A percentile compares a stretch with the other conserved stretches of the same genome.
These are phyloP conservation scores for Trapa incisa DNA, from an alignment of 345 rosid genomes.

Conservation along the genomic window DNA sequence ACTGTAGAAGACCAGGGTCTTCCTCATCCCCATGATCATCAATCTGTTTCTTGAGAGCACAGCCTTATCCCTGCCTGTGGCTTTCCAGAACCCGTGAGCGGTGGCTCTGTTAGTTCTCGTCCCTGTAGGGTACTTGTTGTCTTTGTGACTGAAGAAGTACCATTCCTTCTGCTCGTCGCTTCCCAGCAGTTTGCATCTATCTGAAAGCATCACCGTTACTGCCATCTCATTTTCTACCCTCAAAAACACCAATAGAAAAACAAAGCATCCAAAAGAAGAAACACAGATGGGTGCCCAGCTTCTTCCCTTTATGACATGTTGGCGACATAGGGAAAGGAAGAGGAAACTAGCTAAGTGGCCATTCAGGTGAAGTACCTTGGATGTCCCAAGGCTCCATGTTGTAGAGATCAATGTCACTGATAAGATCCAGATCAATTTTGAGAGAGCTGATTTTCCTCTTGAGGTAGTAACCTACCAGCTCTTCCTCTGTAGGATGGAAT, in stretches of 20 bases:
- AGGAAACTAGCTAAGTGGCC: not conserved
- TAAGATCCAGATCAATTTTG: conserved; percentile 59
- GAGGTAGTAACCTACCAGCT: conserved; percentile 86
- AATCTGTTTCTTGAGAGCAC: conserved; percentile 3
- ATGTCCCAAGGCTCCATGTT: conserved; percentile 98
- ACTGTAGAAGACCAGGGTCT: conserved; percentile 11
- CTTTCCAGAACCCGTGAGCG: conserved; percentile 11
- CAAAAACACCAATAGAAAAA: not conserved
- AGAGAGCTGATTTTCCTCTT: conserved; percentile 56
- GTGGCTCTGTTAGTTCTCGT: conserved; percentile 10
- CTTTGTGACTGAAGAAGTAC: conserved; percentile 14
- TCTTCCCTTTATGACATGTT: too few relatives aligned
- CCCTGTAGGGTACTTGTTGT: conserved; percentile 12
- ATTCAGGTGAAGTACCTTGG: conserved; percentile 29
- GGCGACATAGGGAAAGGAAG: not conserved
- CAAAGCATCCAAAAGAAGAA: too few relatives aligned
- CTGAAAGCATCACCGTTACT: not conserved
- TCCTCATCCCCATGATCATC: conserved; percentile 10
- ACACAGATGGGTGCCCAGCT: too few relatives aligned
- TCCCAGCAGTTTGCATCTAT: conserved; percentile 5
- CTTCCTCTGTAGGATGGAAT: conserved; percentile 93
- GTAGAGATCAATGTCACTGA: conserved; percentile 75
- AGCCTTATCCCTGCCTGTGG: conserved; percentile 12
- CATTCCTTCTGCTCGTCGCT: conserved; percentile 10
- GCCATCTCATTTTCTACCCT: not conserved